phyloP scores from a whole-genome alignment of 2,329 filamentous ascomycete species.

The Cytospora mali region DNA sequence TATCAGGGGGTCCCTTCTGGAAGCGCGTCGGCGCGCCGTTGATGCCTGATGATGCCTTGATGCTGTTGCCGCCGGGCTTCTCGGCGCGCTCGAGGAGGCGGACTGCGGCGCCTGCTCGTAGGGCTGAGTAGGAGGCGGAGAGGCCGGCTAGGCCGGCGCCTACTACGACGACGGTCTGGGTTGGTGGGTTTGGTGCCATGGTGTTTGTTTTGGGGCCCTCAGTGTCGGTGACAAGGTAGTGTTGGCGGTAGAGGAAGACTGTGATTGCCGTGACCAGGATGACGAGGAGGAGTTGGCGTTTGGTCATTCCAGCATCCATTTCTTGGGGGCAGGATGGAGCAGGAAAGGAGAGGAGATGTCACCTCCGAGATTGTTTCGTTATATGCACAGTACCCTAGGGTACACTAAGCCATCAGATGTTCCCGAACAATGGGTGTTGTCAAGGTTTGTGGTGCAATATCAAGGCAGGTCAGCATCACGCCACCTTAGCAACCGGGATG shows the following conservation, averaged over 20 bases:
- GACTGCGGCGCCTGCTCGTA: constrained; percentile 55
- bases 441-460: background rate
- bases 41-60: constrained; percentile 69
- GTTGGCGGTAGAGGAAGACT: constrained; percentile 17
- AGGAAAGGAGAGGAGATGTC: background rate
- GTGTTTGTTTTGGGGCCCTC: background rate
- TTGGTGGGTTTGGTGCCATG: constrained; percentile 26
- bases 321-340: background rate
- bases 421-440: background rate
- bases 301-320: constrained; percentile 32
- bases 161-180: constrained; percentile 58
- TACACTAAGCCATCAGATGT: background rate
- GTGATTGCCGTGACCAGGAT: constrained; percentile 19
- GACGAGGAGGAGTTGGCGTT: constrained; percentile 21
- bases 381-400: too few relatives aligned
- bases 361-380: background rate
- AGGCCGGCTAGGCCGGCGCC: constrained; percentile 67
- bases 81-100: constrained; percentile 60
- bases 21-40: constrained; percentile 63
- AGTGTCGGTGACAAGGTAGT: background rate
- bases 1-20: constrained; percentile 45
- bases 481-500: constrained; percentile 13
- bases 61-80: constrained; percentile 66
- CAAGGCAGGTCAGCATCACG: constrained; percentile 18
- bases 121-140: constrained; percentile 59